phyloP scores from a whole-genome alignment of 106 monocot species.

The Apostasia shenzhenica region DNA sequence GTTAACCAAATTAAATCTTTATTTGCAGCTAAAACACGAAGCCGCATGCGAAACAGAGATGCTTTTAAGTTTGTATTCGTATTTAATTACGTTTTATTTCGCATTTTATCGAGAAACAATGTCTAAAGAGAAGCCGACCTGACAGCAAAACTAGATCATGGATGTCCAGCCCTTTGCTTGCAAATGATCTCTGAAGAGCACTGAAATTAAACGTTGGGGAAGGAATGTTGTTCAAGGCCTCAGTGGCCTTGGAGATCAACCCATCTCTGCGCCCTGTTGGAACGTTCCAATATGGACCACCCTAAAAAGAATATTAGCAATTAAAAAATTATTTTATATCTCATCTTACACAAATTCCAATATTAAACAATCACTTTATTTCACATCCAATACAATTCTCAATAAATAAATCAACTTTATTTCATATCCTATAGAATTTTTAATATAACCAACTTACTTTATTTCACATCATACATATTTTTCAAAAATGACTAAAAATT shows the following conservation, averaged over 20 bases:
- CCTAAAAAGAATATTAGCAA: slow-evolving; percentile 8
- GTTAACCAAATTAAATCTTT: background rate
- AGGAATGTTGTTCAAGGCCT: slow-evolving; percentile 29
- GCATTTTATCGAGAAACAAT: background rate
- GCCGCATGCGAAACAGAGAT: background rate
- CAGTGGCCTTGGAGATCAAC: slow-evolving; percentile 20
- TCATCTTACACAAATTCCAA: too few relatives aligned
- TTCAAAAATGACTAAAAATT: too few relatives aligned
- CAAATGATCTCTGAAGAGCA: slow-evolving; percentile 21
- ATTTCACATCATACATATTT: too few relatives aligned
- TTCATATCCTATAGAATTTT: too few relatives aligned
- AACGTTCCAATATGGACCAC: slow-evolving; percentile 39
- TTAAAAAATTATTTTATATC: too few relatives aligned
- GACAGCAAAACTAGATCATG: slow-evolving; percentile 35
- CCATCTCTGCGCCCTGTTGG: slow-evolving; percentile 45
- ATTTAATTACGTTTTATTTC: background rate
- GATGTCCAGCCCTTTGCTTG: slow-evolving; percentile 27
- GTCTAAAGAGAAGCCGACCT: slow-evolving; percentile 15
- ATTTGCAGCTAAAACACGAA: background rate
- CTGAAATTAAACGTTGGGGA: slow-evolving; percentile 31
- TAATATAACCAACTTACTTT: too few relatives aligned
- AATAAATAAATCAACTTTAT: too few relatives aligned
- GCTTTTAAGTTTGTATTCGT: background rate
- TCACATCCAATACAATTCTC: too few relatives aligned
- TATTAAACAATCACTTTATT: too few relatives aligned